Percentiles rank a stretch among this genome's conserved stretches.
phyloP scores from a whole-genome alignment of 805 yeast genomes.

The Monosporozyma aerobia region DNA sequence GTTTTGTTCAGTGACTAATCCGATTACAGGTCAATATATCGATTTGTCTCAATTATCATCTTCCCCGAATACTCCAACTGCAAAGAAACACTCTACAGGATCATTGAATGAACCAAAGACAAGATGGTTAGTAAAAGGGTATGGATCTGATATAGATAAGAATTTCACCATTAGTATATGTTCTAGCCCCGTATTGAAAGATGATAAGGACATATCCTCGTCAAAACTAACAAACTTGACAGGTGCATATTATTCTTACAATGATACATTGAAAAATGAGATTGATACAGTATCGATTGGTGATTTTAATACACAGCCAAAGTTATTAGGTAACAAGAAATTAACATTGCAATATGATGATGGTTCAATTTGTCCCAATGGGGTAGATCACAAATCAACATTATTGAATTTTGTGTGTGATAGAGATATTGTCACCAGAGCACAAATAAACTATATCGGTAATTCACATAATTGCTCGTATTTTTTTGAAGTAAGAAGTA shows the following conservation, averaged over 20 bases:
- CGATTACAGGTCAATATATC: conserved; percentile 24
- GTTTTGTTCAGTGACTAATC: conserved; percentile 28
- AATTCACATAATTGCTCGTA: conserved; percentile 69
- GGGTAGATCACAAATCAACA: conserved; percentile 51
- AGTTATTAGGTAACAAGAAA: conserved; percentile 49
- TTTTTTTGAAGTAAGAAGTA: conserved; percentile 74
- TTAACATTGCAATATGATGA: conserved; percentile 58
- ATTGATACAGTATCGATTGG: conserved; percentile 48
- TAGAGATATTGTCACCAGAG: conserved; percentile 56
- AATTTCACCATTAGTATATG: conserved; percentile 75
- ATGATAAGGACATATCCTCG: conserved; percentile 10
- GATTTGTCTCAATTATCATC: conserved; percentile 27
- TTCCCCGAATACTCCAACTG: conserved; percentile 17
- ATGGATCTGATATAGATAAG: conserved; percentile 50
- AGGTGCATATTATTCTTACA: conserved; percentile 47
- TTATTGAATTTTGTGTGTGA: conserved; percentile 70
- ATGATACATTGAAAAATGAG: background rate
- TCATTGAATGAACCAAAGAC: conserved; percentile 8
- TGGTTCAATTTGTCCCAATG: conserved; percentile 56
- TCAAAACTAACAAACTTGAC: conserved; percentile 18
- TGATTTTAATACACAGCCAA: conserved; percentile 48
- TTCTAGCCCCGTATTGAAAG: conserved; percentile 39
- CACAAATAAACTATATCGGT: conserved; percentile 61
- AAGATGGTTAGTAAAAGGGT: conserved; percentile 59
- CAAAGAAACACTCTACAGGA: background rate